A percentile compares a stretch with the other conserved stretches of the same genome.
Conservation (phyloP, 2,329 filamentous ascomycete species). For the Epichloe coenophiala region DNA sequence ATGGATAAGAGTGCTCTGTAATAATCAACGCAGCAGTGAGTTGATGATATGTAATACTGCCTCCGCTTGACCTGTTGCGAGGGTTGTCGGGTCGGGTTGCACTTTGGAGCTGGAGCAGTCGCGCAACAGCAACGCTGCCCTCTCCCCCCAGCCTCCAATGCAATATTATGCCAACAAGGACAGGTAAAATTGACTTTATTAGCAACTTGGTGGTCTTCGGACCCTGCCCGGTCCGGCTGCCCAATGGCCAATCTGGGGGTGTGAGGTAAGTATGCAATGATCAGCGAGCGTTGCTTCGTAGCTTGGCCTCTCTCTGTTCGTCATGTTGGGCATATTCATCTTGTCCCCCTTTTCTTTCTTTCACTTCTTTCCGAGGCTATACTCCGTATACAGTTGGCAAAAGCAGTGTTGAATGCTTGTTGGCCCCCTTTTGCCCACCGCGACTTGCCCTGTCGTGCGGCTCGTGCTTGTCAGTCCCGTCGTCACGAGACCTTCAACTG, state of each 20-base stretch:
- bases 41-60: neutral
- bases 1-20: too few species aligned
- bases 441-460: neutral
- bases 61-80: too few species aligned
- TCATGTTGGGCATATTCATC: neutral
- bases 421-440: neutral
- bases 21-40: too few species aligned
- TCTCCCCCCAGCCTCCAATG: too few species aligned
- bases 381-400: too few species aligned
- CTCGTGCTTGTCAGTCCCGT: neutral
- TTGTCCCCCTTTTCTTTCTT: neutral
- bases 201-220: neutral
- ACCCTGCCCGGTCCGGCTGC: neutral
- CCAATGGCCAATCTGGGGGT: neutral
- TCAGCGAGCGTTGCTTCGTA: neutral
- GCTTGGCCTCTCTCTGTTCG: neutral
- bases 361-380: too few species aligned
- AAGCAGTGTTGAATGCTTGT: too few species aligned
- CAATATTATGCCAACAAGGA: neutral
- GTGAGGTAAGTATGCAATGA: neutral
- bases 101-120: too few species aligned
- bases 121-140: too few species aligned
- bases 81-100: too few species aligned
- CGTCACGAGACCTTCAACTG: slow-evolving; percentile 1
- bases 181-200: neutral